These are phyloP conservation scores for Prunus mongolica DNA, from an alignment of 306 rosid species.

Conservation along the genomic window DNA sequence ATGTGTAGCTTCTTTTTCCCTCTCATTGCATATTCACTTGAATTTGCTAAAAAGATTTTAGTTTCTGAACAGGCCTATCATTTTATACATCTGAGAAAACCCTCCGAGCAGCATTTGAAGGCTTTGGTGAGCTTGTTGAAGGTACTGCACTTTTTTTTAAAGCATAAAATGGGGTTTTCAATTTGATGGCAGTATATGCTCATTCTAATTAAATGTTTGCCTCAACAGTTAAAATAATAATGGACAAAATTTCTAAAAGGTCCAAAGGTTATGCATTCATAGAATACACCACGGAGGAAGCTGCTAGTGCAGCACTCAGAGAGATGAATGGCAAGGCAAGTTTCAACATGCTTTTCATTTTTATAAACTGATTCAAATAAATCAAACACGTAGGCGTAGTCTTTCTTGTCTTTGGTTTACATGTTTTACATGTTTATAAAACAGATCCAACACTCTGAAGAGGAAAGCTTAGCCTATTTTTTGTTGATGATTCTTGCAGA, in stretches of 20 bases:
- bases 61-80: constrained; percentile 51
- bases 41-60: neutral
- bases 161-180: neutral
- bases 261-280: constrained; percentile 93
- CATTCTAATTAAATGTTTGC: constrained; percentile 21
- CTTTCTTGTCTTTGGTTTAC: neutral
- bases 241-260: constrained; percentile 90
- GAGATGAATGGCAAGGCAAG: constrained; percentile 94
- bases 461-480: constrained; percentile 8
- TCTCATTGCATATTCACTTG: neutral
- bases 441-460: neutral
- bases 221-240: constrained; percentile 66
- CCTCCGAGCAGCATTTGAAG: constrained; percentile 75
- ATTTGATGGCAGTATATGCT: neutral
- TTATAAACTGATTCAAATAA: neutral
- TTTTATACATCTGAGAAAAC: constrained; percentile 77
- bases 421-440: neutral
- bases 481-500: constrained; percentile 42
- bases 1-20: neutral
- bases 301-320: constrained; percentile 74
- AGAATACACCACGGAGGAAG: constrained; percentile 81
- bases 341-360: neutral
- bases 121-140: constrained; percentile 78
- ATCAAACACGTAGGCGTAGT: neutral
- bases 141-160: constrained; percentile 32